phyloP scores from a whole-genome alignment of 305 asterid species.

The Fraxinus platypoda region DNA sequence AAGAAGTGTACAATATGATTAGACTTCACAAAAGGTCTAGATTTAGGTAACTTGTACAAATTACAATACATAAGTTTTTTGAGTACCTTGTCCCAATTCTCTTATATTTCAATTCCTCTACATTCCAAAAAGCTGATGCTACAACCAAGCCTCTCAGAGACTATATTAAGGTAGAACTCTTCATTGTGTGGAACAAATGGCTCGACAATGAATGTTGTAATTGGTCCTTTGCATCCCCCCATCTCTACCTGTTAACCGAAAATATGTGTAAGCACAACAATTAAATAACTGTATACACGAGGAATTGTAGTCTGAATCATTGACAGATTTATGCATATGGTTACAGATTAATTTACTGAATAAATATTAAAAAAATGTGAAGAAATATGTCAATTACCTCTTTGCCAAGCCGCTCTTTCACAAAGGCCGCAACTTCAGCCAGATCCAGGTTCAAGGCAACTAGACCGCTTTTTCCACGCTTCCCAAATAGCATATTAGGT shows the following conservation, averaged over 20 bases:
- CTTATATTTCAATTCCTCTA: slow-evolving; percentile 93
- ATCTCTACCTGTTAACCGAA: slow-evolving; percentile 64
- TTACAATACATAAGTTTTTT: not conserved
- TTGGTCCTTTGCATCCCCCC: slow-evolving; percentile 95
- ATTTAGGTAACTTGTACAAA: not conserved
- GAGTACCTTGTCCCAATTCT: slow-evolving; percentile 91
- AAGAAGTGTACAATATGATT: not conserved
- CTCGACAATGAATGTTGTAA: slow-evolving; percentile 85
- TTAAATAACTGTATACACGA: not conserved
- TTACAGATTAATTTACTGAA: not conserved
- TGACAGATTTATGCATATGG: not conserved
- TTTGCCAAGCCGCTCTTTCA: slow-evolving; percentile 82
- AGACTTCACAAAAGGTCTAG: not conserved
- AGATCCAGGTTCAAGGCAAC: slow-evolving; percentile 89
- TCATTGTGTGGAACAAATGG: slow-evolving; percentile 88
- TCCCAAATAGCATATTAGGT: slow-evolving; percentile 93
- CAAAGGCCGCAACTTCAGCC: slow-evolving; percentile 77
- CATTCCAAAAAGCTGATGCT: slow-evolving; percentile 94
- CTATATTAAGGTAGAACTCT: slow-evolving; percentile 76
- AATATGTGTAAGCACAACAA: not conserved
- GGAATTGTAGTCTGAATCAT: not conserved
- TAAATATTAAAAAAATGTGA: not conserved
- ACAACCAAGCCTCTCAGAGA: slow-evolving; percentile 89
- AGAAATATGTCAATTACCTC: slow-evolving; percentile 45
- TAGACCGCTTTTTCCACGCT: slow-evolving; percentile 92